Base-by-base conservation (phyloP, 352 stramenopile species). In the Phytophthora citrophthora region DNA sequence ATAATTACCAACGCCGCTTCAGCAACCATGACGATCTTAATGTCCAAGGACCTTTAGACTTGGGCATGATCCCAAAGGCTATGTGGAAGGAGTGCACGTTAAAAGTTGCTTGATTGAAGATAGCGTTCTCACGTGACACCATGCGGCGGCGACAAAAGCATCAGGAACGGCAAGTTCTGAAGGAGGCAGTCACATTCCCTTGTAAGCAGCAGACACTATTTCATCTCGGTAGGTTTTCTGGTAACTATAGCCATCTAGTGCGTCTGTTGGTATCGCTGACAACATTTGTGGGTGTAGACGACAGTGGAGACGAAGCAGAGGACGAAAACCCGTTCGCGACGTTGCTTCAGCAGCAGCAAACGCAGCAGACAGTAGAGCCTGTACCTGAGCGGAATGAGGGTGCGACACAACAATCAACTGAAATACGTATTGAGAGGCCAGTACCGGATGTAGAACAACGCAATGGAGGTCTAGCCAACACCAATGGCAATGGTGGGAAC, bases 301-400 rank as follows among this genome's bases (percentile, higher is more conserved):
- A 80, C 13, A 73, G 65, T 8, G 77, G 50, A 16, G 59, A 65
- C 23, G 72, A 74, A 58, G 70, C 52, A 1, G 54, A 74, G 12
- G 60, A 74, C 15, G 59, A 78, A 49, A 91, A 92, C 54, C 83
- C 83, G 20, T 92, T 92, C 54, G 83, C 79, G 23, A 83, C 77
- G 13, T 56, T 92, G 15, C 36, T 92, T 18, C 68, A 83, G 32
- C 64, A 64, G 27, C 55, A 59, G 29, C 57, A 54, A 23, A 47
- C 24, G 1, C 56, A 49, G 12, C 29, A 40, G 23, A 24, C 45
- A 13, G n/a, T n/a, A 45, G 67, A 38, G 32, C 31, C 27, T 32
- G 26, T 13, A 45, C 38, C 38, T 46, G 32, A 61, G 2, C 11
- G n/a, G 16, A 38, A 56, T 4, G 24, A 44, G 5, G 12, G 11